phyloP scores from a whole-genome alignment of 352 stramenopile species.

The Globisporangium spiculum region DNA sequence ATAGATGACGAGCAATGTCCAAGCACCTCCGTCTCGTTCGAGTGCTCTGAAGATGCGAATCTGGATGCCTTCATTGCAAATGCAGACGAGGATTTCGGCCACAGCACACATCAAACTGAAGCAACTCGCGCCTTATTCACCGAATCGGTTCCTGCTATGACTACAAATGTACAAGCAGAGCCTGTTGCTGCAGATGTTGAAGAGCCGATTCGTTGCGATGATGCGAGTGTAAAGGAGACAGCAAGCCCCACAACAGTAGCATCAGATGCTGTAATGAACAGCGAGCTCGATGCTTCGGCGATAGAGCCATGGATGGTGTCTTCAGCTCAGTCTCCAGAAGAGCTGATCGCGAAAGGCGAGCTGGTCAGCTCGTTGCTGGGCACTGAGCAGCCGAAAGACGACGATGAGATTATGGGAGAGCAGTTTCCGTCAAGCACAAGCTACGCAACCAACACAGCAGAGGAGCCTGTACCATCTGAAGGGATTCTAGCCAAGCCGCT shows the following conservation, averaged over 20 bases:
- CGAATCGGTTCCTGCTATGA: neutral
- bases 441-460: neutral
- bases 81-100: slow-evolving; percentile 1
- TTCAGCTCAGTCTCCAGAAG: slow-evolving; percentile 20
- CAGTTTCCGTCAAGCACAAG: slow-evolving; percentile 2
- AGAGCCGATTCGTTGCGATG: neutral
- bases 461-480: slow-evolving; percentile 16
- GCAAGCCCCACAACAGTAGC: neutral
- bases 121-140: neutral
- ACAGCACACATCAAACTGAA: neutral
- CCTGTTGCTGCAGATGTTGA: neutral
- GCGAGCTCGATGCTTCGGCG: slow-evolving; percentile 4
- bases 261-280: neutral
- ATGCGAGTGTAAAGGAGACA: neutral
- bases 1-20: neutral
- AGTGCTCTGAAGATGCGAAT: slow-evolving; percentile 9
- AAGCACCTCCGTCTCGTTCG: neutral
- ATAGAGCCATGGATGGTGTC: slow-evolving; percentile 17
- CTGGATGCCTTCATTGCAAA: slow-evolving; percentile 18
- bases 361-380: slow-evolving; percentile 26
- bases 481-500: neutral
- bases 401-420: neutral
- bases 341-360: slow-evolving; percentile 25
- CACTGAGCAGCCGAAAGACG: neutral
- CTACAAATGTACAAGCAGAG: neutral